Evolutionary conservation across 1,284 basidiomycete species (phyloP), one percentile per base, ranked within the genome.

Genomic region (Rhodotorula sp.): DNA sequence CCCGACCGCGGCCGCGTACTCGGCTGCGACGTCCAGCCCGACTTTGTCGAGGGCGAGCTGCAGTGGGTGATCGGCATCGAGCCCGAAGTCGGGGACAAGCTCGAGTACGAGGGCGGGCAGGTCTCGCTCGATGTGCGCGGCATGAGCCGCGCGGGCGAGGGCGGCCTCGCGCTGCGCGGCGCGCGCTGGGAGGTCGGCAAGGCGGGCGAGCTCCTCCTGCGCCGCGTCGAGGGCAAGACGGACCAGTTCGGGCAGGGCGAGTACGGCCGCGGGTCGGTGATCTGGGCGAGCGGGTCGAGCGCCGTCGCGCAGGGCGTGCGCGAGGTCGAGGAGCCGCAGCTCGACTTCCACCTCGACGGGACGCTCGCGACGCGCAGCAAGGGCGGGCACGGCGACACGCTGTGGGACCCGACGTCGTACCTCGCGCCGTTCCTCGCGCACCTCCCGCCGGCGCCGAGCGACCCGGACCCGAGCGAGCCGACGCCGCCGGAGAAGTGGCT

Each of bases 1-100:
- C 61, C 46, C 16, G 70, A 78, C 42, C 71, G 77, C n/a, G 61
- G 66, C 5, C 59, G 72, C 2, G 68, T 71, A 27, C 58, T 70
- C 44, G 58, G 66, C 46, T 70, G 74, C 34, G 68, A 74, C 19
- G 60, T 78, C 44, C 78, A 79, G 48, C 48, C 65, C n/a, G 78
- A 76, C 7, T 79, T 79, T 48, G 66, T 78, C 44, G 63, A 76
- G 45, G 78, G 77, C 14, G 73, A 76, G 44, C 72, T 73, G n/a
- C 66, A 73, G 44, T 79, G 70, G 66, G 66, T 79, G 27, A 79
- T 79, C 34, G 78, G 78, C 25, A 71, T 77, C 45, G 73, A 77
- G 57, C 72, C 74, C 34, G 74, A 77, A n/a, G 64, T 71, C 5
- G 72, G 78, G 14, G 64, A 69, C 34, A 70, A 67, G 41, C 27